Evolutionary conservation across 2,329 filamentous ascomycete species (phyloP), one percentile per base, ranked within the genome.

Genomic region (Fusarium protoensiforme): DNA sequence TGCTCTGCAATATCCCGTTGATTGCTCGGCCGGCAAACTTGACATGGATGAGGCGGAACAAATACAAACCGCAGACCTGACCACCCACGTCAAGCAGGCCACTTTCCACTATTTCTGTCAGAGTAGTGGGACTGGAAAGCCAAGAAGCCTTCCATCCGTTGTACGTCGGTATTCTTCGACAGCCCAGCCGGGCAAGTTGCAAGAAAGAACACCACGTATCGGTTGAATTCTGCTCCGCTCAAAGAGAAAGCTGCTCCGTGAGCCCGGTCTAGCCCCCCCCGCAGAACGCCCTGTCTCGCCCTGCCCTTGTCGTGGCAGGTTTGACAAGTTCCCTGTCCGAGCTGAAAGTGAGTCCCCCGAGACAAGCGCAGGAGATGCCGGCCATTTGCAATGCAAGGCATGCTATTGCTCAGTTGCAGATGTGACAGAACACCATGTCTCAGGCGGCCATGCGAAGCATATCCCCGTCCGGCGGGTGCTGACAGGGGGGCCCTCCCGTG

Each of bases 371-470:
- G 36, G 24, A 59, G 48, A 64, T 35, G 22, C 22, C 36, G 18
- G 35, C 36, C 35, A 74, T 74, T 74, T 74, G 71, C 65, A 74
- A 74, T 74, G 57, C 62, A 22, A 38, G 43, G 38, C 46, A 38
- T 61, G 43, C 41, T 64, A 74, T 74, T 74, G 72, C 51, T 69
- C 62, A 51, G 39, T 63, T 51, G 22, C 58, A 61, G 61, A 63
- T 54, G 61, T 54, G 39, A 57, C 59, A 33, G 57, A 48, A 58
- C 57, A 43, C 31, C 22, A 67, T 73, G 70, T 73, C 70, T 73
- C 67, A 73, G 60, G 18, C 46, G 46, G n/a, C 48, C 48, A 53
- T 39, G 60, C 38, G 35, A 51, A 62, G 60, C 46, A 62, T 54
- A 31, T 54, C 60, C 60, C 27, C 43, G 43, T 54, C 24, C 27